Evolutionary conservation across 768 basidiomycete species (phyloP).

Genomic region (Rhodotorula kratochvilovae): DNA sequence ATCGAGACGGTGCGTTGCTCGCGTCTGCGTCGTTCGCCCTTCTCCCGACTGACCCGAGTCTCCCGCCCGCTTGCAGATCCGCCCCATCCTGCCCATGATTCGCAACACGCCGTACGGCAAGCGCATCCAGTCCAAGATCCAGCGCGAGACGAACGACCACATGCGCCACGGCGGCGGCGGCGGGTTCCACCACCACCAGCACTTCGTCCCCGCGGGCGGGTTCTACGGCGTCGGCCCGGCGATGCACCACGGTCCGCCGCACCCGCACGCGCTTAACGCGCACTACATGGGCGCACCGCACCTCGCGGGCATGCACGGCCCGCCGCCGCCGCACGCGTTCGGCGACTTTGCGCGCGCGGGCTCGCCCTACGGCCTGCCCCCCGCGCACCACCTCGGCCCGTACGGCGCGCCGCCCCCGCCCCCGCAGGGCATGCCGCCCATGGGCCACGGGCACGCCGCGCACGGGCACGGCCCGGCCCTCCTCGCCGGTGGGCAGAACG

Average conservation of each 20-base stretch:
- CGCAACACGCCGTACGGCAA: slow-evolving; percentile 99
- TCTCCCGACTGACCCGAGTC: neutral
- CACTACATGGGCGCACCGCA: slow-evolving; percentile 17
- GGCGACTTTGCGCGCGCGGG: slow-evolving; percentile 20
- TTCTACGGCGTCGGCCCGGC: slow-evolving; percentile 27
- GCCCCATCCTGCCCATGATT: slow-evolving; percentile 95
- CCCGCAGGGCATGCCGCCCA: slow-evolving; percentile 23
- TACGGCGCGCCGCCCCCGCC: slow-evolving; percentile 10
- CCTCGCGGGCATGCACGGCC: slow-evolving; percentile 16
- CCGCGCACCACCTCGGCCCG: slow-evolving; percentile 1
- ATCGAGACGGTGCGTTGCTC: slow-evolving; percentile 62
- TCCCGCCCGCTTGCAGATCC: slow-evolving; percentile 53
- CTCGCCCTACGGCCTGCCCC: slow-evolving; percentile 19
- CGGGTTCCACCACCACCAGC: slow-evolving; percentile 9
- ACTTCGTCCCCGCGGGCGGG: slow-evolving; percentile 25
- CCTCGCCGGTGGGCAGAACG: neutral
- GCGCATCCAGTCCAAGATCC: slow-evolving; percentile 96
- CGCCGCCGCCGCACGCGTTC: slow-evolving; percentile 25
- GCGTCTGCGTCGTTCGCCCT: neutral
- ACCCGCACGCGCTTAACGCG: neutral
- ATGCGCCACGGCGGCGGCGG: slow-evolving; percentile 23
- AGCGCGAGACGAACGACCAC: slow-evolving; percentile 57
- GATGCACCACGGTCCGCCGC: slow-evolving; percentile 3
- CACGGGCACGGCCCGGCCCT: neutral
- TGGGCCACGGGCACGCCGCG: neutral